Base-by-base conservation (phyloP, 345 rosid species). In the Firmiana major region DNA sequence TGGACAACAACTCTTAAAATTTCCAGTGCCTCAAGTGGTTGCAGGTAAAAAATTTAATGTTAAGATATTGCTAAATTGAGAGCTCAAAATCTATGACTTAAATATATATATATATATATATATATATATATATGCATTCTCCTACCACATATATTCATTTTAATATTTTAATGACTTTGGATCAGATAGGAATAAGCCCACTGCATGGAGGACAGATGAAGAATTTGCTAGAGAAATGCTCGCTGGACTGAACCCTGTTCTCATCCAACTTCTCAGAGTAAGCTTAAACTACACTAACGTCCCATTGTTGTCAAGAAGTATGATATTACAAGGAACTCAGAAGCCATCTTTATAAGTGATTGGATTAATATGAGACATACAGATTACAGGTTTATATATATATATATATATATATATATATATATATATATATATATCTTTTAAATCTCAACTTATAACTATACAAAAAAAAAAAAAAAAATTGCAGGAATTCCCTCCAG, bases 211-310 rank as follows among this genome's bases (percentile, higher is more conserved):
- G 73, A 83, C 90, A 0, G 98, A 94, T 17, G 86, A 79, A 75
- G 98, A 91, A 81, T 94, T 94, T 66, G 97, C 85, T 0, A 81
- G 83, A 26, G 97, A 94, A 79, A 92, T 92, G 98, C 78, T 92
- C 9, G 98, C 98, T 21, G 97, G 98, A 59, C 84, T 83, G 17
- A 92, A 94, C 84, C 97, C 98, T 34, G 55, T 90, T 59, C 73
- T 90, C 75, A 89, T 94, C 79, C 82, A 83, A 45, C 64, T 84
- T 63, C 86, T 92, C n/a, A 36, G 84, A 84, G 97, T 90, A 78
- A 75, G 43, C 62, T 22, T 9, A 8, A 9, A 21, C 31, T 6
- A 57, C 4, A 9, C 1, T 21, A n/a, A 1, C 3, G 34, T 31
- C 34, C 34, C 3, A 31, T 3, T 31, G 34, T 0, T 31, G 34